These are phyloP conservation scores for Dicorynia guianensis DNA, from an alignment of 306 rosid genomes.

Conservation along the genomic window DNA sequence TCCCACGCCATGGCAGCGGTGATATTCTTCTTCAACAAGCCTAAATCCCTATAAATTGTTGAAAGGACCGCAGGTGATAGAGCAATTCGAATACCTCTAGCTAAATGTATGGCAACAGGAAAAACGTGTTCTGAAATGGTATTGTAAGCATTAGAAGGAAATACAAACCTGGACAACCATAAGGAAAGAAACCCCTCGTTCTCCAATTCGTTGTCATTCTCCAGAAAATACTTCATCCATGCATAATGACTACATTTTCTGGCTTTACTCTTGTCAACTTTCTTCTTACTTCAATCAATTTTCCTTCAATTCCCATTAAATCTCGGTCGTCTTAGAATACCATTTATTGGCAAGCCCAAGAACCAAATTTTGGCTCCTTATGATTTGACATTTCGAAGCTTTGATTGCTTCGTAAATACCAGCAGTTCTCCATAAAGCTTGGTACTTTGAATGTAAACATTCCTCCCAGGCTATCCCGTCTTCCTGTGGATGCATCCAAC, in stretches of 20 bases:
- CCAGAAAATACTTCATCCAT: conserved; percentile 60
- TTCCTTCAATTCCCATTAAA: conserved; percentile 20
- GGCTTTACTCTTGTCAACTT: conserved; percentile 1
- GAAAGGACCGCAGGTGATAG: conserved; percentile 67
- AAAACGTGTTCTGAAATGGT: conserved; percentile 35
- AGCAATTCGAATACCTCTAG: conserved; percentile 60
- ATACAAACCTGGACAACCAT: conserved; percentile 67
- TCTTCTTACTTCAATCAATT: neutral
- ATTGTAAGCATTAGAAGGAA: conserved; percentile 10
- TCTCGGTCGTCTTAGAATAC: no score
- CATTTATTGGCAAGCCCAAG: no score
- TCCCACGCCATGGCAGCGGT: neutral
- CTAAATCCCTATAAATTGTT: conserved; percentile 49
- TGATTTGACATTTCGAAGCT: no score
- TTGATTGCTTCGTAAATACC: no score
- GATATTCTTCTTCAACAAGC: conserved; percentile 12
- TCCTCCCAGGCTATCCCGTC: conserved; percentile 49
- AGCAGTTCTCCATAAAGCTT: no score
- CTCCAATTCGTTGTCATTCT: conserved; percentile 42
- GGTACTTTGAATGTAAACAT: no score
- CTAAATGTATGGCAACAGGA: conserved; percentile 52
- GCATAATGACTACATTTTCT: conserved; percentile 29
- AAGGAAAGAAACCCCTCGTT: conserved; percentile 54
- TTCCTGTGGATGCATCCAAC: conserved; percentile 39
- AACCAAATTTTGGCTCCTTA: no score